Evolutionary conservation across 768 basidiomycete species (phyloP).

Genomic region (Tulasnella sp.): DNA sequence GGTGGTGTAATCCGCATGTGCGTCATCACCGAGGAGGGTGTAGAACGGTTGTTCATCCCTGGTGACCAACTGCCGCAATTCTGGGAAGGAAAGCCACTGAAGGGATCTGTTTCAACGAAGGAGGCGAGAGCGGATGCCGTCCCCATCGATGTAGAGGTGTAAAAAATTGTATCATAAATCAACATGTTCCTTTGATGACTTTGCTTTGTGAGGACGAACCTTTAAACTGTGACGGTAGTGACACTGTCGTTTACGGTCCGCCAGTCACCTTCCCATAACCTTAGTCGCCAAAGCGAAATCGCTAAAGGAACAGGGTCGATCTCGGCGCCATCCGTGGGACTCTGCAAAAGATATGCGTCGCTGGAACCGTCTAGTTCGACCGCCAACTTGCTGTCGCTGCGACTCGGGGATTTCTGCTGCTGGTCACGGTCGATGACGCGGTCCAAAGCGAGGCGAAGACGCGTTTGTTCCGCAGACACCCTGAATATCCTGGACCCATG

Average conservation of each 20-base stretch:
- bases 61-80: conserved; percentile 79
- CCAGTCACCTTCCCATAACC: conserved; percentile 57
- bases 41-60: conserved; percentile 87
- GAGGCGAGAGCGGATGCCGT: conserved; percentile 12
- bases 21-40: conserved; percentile 86
- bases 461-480: conserved; percentile 49
- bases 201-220: neutral
- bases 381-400: neutral
- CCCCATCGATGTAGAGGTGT: conserved; percentile 24
- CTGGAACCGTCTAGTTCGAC: conserved; percentile 42
- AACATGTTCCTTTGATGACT: neutral
- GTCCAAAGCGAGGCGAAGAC: conserved; percentile 44
- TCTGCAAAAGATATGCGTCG: conserved; percentile 60
- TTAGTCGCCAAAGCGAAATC: conserved; percentile 68
- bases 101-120: conserved; percentile 29
- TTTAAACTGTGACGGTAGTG: neutral
- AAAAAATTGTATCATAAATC: conserved; percentile 4
- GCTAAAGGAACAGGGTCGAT: conserved; percentile 59
- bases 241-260: neutral
- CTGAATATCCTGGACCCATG: conserved; percentile 62
- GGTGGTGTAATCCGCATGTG: conserved; percentile 97
- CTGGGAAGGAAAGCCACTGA: conserved; percentile 78
- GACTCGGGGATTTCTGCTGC: conserved; percentile 25
- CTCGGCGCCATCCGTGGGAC: conserved; percentile 43
- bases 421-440: conserved; percentile 44